Percentiles rank a stretch among this genome's conserved stretches.
These are phyloP conservation scores for Bolboschoenus planiculmis DNA, from an alignment of 176 grass and related monocot genomes.

Conservation along the genomic window DNA sequence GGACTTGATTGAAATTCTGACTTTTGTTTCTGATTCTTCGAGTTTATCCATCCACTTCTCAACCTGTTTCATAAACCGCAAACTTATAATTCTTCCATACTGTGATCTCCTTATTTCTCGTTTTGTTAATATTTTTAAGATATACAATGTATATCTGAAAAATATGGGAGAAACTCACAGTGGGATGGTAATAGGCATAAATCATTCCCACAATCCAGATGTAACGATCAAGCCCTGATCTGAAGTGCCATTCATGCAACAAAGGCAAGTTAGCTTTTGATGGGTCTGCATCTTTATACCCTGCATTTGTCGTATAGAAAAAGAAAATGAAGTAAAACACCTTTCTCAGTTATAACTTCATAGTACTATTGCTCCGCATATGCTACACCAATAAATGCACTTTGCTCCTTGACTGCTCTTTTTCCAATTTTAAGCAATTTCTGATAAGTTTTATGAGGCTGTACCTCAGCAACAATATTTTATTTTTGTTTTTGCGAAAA, in stretches of 20 bases:
- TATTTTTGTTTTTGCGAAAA: background rate
- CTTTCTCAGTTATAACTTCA: background rate
- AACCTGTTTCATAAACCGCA: constrained; percentile 37
- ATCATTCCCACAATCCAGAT: constrained; percentile 99
- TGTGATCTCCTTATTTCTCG: background rate
- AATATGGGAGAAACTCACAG: constrained; percentile 38
- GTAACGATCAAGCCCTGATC: constrained; percentile 94
- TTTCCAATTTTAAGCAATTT: background rate
- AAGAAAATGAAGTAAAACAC: background rate
- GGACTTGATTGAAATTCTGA: constrained; percentile 72
- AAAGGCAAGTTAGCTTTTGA: constrained; percentile 72
- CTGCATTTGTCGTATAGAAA: constrained; percentile 32
- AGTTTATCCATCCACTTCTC: constrained; percentile 98
- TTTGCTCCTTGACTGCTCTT: background rate
- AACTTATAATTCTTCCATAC: constrained; percentile 3
- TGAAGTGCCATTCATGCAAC: constrained; percentile 94
- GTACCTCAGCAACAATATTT: background rate
- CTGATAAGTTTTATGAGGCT: background rate
- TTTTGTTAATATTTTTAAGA: constrained; percentile 2
- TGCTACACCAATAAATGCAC: background rate
- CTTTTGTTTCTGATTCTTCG: constrained; percentile 77
- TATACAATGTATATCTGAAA: constrained; percentile 12
- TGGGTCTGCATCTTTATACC: constrained; percentile 82
- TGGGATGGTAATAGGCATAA: constrained; percentile 98
- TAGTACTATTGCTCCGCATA: background rate